These are phyloP conservation scores for Candida sp. DNA, from an alignment of 1,139 yeast species.

Conservation along the genomic window DNA sequence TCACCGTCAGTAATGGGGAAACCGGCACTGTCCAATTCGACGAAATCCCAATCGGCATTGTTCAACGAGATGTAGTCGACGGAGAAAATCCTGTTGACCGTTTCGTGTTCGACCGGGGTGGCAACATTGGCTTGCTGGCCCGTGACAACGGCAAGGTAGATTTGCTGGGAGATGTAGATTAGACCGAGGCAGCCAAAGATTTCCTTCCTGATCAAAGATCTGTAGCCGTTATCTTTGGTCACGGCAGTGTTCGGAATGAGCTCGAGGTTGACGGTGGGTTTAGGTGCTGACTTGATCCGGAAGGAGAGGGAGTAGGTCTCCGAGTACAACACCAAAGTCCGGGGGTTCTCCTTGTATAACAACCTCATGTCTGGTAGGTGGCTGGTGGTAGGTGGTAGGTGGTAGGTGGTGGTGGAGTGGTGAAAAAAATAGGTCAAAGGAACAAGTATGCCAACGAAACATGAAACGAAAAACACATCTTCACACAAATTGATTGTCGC, in stretches of 20 bases:
- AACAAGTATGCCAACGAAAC: too few relatives aligned
- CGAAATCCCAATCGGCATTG: conserved; percentile 78
- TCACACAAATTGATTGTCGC: too few relatives aligned
- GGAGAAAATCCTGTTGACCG: conserved; percentile 77
- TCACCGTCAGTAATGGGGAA: conserved; percentile 40
- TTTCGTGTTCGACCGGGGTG: conserved; percentile 76
- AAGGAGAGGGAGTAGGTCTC: conserved; percentile 54
- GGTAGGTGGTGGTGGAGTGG: too few relatives aligned
- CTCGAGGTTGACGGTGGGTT: conserved; percentile 55
- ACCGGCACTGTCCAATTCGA: conserved; percentile 67
- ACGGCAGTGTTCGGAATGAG: conserved; percentile 45
- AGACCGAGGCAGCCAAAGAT: conserved; percentile 87
- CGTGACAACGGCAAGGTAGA: conserved; percentile 81
- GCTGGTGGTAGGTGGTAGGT: too few relatives aligned
- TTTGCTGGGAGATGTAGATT: conserved; percentile 66
- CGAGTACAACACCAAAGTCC: conserved; percentile 59
- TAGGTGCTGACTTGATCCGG: conserved; percentile 28
- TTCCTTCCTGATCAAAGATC: conserved; percentile 55
- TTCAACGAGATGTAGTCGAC: conserved; percentile 88
- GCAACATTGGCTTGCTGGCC: conserved; percentile 80
- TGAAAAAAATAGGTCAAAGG: too few relatives aligned
- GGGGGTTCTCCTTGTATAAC: conserved; percentile 51
- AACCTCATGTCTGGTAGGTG: conserved; percentile 41
- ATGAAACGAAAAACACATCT: too few relatives aligned
- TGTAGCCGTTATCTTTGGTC: conserved; percentile 45